Percentiles rank a stretch among this genome's conserved stretches.
These are phyloP conservation scores for Rhodotorula mucilaginosa DNA, from an alignment of 1,284 basidiomycete species.

Conservation along the genomic window DNA sequence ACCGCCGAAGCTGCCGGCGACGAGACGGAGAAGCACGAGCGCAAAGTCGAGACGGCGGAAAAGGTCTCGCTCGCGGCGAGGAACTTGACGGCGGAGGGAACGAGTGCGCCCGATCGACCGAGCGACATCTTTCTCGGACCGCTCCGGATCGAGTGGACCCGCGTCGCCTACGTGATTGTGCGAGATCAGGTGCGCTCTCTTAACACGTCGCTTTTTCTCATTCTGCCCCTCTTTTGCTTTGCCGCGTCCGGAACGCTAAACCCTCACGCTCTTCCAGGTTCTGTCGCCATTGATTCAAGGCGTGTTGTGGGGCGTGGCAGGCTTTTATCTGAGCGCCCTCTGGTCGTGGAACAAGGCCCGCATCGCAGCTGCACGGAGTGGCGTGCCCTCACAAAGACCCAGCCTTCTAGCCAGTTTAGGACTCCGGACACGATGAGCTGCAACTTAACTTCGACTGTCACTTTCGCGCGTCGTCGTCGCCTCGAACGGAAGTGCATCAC, in stretches of 20 bases:
- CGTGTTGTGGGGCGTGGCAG: slow-evolving; percentile 8
- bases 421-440: neutral
- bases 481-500: too few relatives aligned
- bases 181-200: slow-evolving; percentile 24
- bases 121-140: slow-evolving; percentile 26
- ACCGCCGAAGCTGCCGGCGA: neutral
- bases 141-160: slow-evolving; percentile 25
- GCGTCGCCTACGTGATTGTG: slow-evolving; percentile 25
- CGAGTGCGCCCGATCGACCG: neutral
- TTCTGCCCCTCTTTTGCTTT: too few relatives aligned
- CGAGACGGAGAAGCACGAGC: slow-evolving; percentile 3
- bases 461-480: too few relatives aligned
- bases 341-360: slow-evolving; percentile 13
- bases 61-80: slow-evolving; percentile 14
- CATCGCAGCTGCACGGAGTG: neutral
- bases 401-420: slow-evolving; percentile 2
- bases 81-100: slow-evolving; percentile 13
- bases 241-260: too few relatives aligned
- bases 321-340: neutral
- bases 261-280: slow-evolving; percentile 6
- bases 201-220: too few relatives aligned
- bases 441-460: neutral
- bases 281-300: slow-evolving; percentile 26
- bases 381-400: neutral
- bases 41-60: slow-evolving; percentile 10